phyloP scores from a whole-genome alignment of 495 filamentous ascomycete genomes.

The Niebla homalea region DNA sequence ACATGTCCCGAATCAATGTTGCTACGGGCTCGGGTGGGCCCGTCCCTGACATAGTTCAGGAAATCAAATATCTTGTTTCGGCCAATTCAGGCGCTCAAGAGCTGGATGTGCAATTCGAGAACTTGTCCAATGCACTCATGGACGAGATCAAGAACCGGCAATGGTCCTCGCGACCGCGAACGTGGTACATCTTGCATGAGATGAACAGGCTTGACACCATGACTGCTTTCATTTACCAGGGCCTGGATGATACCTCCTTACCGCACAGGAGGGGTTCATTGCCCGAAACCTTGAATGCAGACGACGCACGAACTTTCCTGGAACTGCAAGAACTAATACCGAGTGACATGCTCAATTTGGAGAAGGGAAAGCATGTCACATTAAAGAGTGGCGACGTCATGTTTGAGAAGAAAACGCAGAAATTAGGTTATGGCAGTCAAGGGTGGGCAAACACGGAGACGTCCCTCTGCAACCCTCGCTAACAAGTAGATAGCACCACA shows the following conservation, averaged over 20 bases:
- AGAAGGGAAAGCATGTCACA: not conserved
- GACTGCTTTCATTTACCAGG: constrained; percentile 11
- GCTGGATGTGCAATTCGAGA: not conserved
- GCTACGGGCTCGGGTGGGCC: too few relatives aligned
- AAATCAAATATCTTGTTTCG: too few relatives aligned
- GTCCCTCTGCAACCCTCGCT: not conserved
- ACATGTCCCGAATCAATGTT: too few relatives aligned
- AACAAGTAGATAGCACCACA: not conserved
- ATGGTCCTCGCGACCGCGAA: constrained; percentile 13
- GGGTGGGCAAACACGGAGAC: not conserved
- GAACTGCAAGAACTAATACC: not conserved
- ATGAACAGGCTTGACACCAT: constrained; percentile 10
- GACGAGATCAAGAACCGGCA: not conserved
- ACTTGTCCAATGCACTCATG: not conserved
- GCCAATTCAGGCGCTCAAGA: too few relatives aligned
- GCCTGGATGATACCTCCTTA: constrained; percentile 12
- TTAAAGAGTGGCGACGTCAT: constrained; percentile 1
- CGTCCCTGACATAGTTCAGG: too few relatives aligned
- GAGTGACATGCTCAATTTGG: not conserved
- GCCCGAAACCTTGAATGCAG: not conserved
- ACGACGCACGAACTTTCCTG: not conserved
- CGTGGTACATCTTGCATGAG: constrained; percentile 10
- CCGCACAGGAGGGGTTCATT: constrained; percentile 3
- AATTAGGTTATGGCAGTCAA: not conserved
- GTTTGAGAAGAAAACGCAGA: not conserved